Evolutionary conservation across 2,329 filamentous ascomycete species (phyloP).

Genomic region (Epichloe bromicola): DNA sequence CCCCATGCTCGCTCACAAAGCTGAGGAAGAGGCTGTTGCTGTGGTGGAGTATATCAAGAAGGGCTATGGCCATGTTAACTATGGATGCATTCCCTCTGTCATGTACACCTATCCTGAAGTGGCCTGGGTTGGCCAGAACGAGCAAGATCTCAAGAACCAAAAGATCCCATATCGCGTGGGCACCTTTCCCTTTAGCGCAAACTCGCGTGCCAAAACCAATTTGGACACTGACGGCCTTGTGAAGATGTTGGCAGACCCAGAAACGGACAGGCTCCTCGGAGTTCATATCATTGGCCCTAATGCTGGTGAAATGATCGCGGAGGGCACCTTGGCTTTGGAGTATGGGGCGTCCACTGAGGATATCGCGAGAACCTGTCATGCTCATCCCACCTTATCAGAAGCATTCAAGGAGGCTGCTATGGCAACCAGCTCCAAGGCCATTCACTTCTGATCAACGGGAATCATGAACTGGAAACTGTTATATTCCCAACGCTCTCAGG

Average conservation of each 20-base stretch:
- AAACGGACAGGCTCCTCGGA: constrained; percentile 90
- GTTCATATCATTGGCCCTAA: constrained; percentile 94
- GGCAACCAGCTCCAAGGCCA: constrained; percentile 89
- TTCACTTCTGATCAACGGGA: constrained; percentile 64
- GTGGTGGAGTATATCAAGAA: constrained; percentile 96
- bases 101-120: constrained; percentile 99
- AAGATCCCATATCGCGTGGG: constrained; percentile 88
- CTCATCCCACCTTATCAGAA: constrained; percentile 89
- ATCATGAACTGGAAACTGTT: neutral
- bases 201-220: constrained; percentile 98
- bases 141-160: constrained; percentile 84
- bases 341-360: constrained; percentile 95
- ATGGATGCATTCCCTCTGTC: constrained; percentile 90
- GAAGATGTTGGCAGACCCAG: constrained; percentile 91
- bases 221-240: constrained; percentile 90
- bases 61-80: constrained; percentile 97
- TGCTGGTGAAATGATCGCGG: constrained; percentile 98
- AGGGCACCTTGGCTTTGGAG: constrained; percentile 87
- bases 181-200: constrained; percentile 93
- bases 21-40: constrained; percentile 93
- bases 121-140: constrained; percentile 95
- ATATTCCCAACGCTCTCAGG: neutral
- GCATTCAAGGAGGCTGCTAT: constrained; percentile 99
- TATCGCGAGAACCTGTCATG: constrained; percentile 88
- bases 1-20: constrained; percentile 98